Conservation (phyloP, 2,329 filamentous ascomycete species). For the Cladosporium colombiae region DNA sequence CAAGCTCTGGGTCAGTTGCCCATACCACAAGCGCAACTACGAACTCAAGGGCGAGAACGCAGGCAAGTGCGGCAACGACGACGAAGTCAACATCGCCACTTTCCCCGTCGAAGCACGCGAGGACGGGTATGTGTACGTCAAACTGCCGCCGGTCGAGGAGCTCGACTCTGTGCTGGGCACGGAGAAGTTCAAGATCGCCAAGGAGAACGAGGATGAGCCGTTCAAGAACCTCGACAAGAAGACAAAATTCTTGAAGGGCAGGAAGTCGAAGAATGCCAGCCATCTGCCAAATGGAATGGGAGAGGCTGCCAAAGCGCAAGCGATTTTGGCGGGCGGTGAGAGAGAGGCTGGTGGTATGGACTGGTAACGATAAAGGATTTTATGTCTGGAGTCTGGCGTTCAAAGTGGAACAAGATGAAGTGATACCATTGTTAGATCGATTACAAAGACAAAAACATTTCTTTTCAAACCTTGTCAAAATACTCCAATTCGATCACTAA, state of each 20-base stretch:
- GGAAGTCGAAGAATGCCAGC: slow-evolving; percentile 50
- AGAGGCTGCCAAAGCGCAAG: slow-evolving; percentile 44
- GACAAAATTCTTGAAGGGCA: slow-evolving; percentile 52
- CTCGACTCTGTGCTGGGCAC: slow-evolving; percentile 79
- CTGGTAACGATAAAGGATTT: slow-evolving; percentile 38
- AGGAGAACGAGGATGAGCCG: slow-evolving; percentile 60
- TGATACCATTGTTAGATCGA: slow-evolving; percentile 13
- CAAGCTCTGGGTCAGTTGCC: slow-evolving; percentile 83
- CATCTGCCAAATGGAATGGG: slow-evolving; percentile 49
- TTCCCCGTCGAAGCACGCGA: slow-evolving; percentile 74
- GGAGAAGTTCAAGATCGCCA: slow-evolving; percentile 73
- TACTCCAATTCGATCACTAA: background rate
- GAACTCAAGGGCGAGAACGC: slow-evolving; percentile 66
- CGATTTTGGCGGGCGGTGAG: slow-evolving; percentile 51
- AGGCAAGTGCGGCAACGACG: slow-evolving; percentile 74
- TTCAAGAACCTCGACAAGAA: slow-evolving; percentile 60
- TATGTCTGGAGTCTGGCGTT: background rate
- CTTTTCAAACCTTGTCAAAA: background rate
- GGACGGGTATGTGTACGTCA: slow-evolving; percentile 78
- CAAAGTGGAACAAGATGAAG: background rate
- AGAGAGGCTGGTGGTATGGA: slow-evolving; percentile 46
- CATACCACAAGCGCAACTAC: slow-evolving; percentile 88
- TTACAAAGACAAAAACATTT: background rate
- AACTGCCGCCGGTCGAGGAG: slow-evolving; percentile 77
- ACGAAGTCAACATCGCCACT: slow-evolving; percentile 74